Conservation (phyloP, 345 rosid genomes). For the Gossypium sturtianum region DNA sequence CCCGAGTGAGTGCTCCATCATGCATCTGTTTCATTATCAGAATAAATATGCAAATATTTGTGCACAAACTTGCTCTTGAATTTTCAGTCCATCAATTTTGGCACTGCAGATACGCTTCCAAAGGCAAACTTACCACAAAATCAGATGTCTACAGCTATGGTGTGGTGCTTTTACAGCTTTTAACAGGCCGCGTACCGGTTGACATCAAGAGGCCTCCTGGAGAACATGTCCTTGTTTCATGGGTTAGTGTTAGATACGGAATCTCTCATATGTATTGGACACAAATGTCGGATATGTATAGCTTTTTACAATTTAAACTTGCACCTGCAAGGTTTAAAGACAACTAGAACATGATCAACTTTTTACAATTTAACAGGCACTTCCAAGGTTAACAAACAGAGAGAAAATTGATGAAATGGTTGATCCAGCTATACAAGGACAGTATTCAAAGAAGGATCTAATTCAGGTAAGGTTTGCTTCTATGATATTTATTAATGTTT, state of each 20-base stretch:
- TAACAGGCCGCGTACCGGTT: constrained; percentile 77
- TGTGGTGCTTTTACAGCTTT: constrained; percentile 66
- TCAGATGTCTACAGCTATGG: constrained; percentile 94
- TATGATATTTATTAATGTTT: neutral
- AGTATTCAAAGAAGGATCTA: constrained; percentile 67
- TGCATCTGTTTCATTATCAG: neutral
- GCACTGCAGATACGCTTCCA: constrained; percentile 63
- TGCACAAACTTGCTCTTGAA: neutral
- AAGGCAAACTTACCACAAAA: constrained; percentile 90
- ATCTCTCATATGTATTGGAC: neutral
- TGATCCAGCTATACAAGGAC: constrained; percentile 65
- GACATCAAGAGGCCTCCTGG: constrained; percentile 63
- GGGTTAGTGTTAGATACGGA: constrained; percentile 43
- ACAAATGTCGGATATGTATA: too few species aligned
- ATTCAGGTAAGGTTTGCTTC: constrained; percentile 47
- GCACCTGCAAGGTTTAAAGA: too few species aligned
- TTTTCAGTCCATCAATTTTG: neutral
- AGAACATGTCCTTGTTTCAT: constrained; percentile 81
- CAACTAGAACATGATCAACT: too few species aligned
- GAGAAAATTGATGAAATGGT: constrained; percentile 69
- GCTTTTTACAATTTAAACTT: too few species aligned
- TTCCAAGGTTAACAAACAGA: constrained; percentile 72
- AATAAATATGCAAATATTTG: constrained; percentile 9
- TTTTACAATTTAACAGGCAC: constrained; percentile 45
- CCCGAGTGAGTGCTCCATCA: constrained; percentile 73